Evolutionary conservation across 2,329 filamentous ascomycete genomes (phyloP), one percentile per base, ranked within the genome.

Genomic region (Calycina marina): DNA sequence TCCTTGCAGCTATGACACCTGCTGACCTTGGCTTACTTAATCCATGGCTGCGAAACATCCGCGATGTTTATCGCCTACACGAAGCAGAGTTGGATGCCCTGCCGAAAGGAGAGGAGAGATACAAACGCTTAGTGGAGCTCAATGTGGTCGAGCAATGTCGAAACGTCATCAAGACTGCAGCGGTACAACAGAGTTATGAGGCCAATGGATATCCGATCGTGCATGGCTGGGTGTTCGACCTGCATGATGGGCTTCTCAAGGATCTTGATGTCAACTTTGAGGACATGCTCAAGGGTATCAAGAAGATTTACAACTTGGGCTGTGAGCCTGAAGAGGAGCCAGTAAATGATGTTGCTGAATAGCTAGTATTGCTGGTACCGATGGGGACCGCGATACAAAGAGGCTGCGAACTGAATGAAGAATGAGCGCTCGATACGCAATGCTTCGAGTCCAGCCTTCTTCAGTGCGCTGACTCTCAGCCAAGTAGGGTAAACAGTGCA

Each of bases 81-180:
- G 75, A 81, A 61, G 56, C 58, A 32, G 77, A 84, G 61, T 66
- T 84, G 13, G 75, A 80, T 55, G 47, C 65, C 53, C 63, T 79
- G 55, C 6, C 56, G 50, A 59, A 77, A 59, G 61, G 67, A 57
- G 49, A 63, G 5, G 64, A 67, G 30, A 71, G 75, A 41, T 75
- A 77, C 45, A 57, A 77, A 43, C 76, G 77, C 40, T 62, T 94
- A 35, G 79, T 84, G 30, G 82, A 92, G 63, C 67, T 90, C 51
- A 93, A 92, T 52, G 83, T 93, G 30, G 56, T 75, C 24, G 72
- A 80, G 56, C 78, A 85, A 51, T 72, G 85, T 51, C 71, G 79
- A 52, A 77, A 78, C 45, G 63, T 93, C 42, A 75, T 79, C 62
- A 77, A 84, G 64, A 85, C 84, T 48, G 73, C 77, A 14, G 72